Conservation (phyloP, 108 stramenopile species). For the Skeletonema tropicum region DNA sequence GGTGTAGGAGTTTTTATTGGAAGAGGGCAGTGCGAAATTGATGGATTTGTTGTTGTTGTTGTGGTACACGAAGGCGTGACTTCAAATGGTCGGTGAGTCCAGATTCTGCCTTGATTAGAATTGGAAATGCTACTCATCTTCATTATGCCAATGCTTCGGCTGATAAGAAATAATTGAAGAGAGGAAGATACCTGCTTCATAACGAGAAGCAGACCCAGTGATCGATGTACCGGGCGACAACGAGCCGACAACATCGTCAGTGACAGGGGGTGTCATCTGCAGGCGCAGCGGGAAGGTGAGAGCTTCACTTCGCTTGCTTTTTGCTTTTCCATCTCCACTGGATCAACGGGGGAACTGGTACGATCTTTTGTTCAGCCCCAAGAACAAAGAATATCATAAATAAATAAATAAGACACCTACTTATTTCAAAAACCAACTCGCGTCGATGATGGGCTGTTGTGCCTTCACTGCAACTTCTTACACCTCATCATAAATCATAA, state of each 20-base stretch:
- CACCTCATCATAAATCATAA: background rate
- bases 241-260: background rate
- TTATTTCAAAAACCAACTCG: too few relatives aligned
- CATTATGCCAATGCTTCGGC: background rate
- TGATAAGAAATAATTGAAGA: background rate
- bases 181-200: background rate
- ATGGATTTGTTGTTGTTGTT: slow-evolving; percentile 1
- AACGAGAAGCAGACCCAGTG: background rate
- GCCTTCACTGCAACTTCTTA: background rate
- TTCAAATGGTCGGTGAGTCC: slow-evolving; percentile 37
- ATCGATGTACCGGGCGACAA: background rate
- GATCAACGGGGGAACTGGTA: background rate
- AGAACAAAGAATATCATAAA: too few relatives aligned
- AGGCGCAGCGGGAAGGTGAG: too few relatives aligned
- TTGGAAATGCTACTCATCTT: slow-evolving; percentile 6
- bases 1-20: slow-evolving; percentile 27
- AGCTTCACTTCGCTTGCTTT: too few relatives aligned
- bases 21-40: slow-evolving; percentile 22
- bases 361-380: background rate
- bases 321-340: background rate
- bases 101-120: slow-evolving; percentile 25
- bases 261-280: too few relatives aligned
- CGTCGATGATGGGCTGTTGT: background rate
- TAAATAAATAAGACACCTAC: too few relatives aligned
- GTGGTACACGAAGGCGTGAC: slow-evolving; percentile 14